A percentile compares a stretch with the other conserved stretches of the same genome.
phyloP scores from a whole-genome alignment of 192 early-diverging fungal species.

The Coemansia sp. region DNA sequence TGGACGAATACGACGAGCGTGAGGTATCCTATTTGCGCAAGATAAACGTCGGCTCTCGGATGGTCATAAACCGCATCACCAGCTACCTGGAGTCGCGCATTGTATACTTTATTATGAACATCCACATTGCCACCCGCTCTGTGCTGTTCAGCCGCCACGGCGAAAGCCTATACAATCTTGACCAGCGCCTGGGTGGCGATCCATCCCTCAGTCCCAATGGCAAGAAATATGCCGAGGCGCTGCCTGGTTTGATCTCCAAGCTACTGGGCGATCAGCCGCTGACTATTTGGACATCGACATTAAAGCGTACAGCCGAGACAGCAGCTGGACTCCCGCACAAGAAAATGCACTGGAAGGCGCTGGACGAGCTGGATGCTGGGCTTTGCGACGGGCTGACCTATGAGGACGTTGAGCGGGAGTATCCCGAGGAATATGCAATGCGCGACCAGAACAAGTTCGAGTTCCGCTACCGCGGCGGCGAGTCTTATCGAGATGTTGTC shows the following conservation, averaged over 20 bases:
- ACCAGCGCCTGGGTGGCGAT: slow-evolving; percentile 95
- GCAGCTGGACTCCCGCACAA: slow-evolving; percentile 77
- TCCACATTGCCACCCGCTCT: slow-evolving; percentile 92
- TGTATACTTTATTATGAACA: slow-evolving; percentile 99
- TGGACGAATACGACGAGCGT: slow-evolving; percentile 62
- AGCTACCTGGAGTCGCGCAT: slow-evolving; percentile 97
- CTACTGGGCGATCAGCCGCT: slow-evolving; percentile 75
- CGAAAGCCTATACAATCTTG: slow-evolving; percentile 92
- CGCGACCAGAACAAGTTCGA: slow-evolving; percentile 97
- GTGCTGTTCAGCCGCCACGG: slow-evolving; percentile 95
- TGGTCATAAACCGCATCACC: slow-evolving; percentile 92
- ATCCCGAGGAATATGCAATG: slow-evolving; percentile 92
- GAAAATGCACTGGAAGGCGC: slow-evolving; percentile 94
- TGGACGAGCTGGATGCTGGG: slow-evolving; percentile 97
- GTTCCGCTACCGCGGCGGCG: slow-evolving; percentile 81
- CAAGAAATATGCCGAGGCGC: slow-evolving; percentile 76
- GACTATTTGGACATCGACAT: slow-evolving; percentile 96
- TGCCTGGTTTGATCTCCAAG: slow-evolving; percentile 80
- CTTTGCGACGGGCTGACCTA: slow-evolving; percentile 99
- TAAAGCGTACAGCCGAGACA: slow-evolving; percentile 93
- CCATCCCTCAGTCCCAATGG: slow-evolving; percentile 87
- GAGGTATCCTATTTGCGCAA: slow-evolving; percentile 88
- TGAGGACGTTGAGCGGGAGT: slow-evolving; percentile 94
- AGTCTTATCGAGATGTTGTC: slow-evolving; percentile 97
- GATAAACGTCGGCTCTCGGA: slow-evolving; percentile 89